Base-by-base conservation (phyloP, 345 rosid genomes). In the Acer saccharum region DNA sequence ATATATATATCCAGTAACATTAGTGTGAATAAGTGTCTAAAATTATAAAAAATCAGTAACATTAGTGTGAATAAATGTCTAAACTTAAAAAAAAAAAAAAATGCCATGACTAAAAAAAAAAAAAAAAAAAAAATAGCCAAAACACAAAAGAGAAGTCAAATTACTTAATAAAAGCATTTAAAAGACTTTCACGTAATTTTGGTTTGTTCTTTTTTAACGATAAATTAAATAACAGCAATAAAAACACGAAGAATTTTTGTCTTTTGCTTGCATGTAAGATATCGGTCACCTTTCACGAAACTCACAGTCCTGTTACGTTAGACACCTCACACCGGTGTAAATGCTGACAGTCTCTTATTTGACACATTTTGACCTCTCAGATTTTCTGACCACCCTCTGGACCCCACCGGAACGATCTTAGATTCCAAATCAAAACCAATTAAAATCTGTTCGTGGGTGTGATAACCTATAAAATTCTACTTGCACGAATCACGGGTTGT, bases 221-320 rank as follows among this genome's bases (percentile, higher is more conserved):
- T 43, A 17, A 57, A 50, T 11, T 14, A 50, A 25, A 25, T 25
- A 25, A 25, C 25, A 25, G 25, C 25, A 25, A 25, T 25, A 25
- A 52, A 52, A 52, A 52, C 58, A 16, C 58, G 1, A 14, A 10
- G 13, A 16, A 52, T 14, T 52, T 52, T 52, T 52, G 58, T 52
- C n/a, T 18, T 27, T n/a, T n/a, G n/a, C n/a, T 69, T 73, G 62
- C 70, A 60, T 48, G 70, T n/a, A n/a, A 7, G 18, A 74, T 73
- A 79, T 76, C 76, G 64, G 83, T 72, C 6, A 69, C 57, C 81
- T 83, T 83, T 80, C 83, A 69, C 83, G 79, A 55, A 39, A 23
- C 60, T 83, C 81, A 64, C 77, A 50, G 75, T 41, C 50, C 32
- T 57, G 80, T 79, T 64, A 68, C 63, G 65, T 63, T 73, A 77